Base-by-base conservation (phyloP, 2,329 filamentous ascomycete species). In the Scedosporium minutisporum region DNA sequence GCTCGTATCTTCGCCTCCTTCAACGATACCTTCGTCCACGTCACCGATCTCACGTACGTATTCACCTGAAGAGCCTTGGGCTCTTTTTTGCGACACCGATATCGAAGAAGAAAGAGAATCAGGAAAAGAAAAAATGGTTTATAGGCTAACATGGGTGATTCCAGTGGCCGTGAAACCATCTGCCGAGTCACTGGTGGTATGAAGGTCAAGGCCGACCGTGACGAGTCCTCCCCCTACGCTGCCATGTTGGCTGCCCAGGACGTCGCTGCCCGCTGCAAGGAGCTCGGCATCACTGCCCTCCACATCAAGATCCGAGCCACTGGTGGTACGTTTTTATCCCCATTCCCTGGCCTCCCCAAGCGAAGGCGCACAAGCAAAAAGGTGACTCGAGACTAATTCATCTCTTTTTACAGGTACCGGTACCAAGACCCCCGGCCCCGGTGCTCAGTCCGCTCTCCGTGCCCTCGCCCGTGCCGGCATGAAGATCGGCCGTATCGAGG, bases 231-330 rank as follows among this genome's bases (percentile, higher is more conserved):
- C 71, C 95, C 95, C 74, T 99, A 99, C 87, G 95, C 95, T 75
- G 95, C 95, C 82, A 99, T 99, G 95, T 93, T 99, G 90, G 95
- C 95, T 82, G 95, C 95, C 70, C 95, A 99, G 87, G 93, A 96
- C 79, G 92, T 96, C 77, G 95, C 95, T 75, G 83, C 86, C 78
- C 91, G 95, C 81, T 86, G 83, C 83, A 86, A 86, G 82, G 83
- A 86, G 78, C 78, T 86, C 64, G 83, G 83, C 74, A 86, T 86
- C 76, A 97, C 92, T 78, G 93, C 95, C 76, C 91, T 99, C 69
- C 96, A 99, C 88, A 96, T 99, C 87, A 99, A 99, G 91, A 99
- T 99, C 86, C 89, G 96, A 78, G 96, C 95, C 78, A 99, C 95
- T 76, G 95, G 95, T 86, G 92, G 93, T 93, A 83, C 72, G 84